phyloP scores from a whole-genome alignment of 768 basidiomycete genomes.

The Podaxis sp. region DNA sequence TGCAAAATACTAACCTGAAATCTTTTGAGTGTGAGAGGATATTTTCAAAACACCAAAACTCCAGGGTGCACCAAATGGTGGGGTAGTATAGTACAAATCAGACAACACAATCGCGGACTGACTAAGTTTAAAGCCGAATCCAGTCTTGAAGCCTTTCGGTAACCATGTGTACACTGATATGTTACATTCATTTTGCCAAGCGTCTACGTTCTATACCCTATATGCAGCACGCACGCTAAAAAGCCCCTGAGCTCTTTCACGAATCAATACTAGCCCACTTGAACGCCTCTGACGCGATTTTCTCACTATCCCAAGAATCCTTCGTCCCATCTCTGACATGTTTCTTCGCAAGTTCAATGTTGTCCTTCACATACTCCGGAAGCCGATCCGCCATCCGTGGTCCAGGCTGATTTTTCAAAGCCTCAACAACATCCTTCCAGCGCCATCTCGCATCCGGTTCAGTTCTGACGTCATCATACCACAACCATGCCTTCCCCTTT shows the following conservation, averaged over 20 bases:
- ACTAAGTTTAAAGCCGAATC: neutral
- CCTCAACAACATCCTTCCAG: constrained; percentile 13
- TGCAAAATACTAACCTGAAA: no score
- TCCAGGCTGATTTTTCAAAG: constrained; percentile 6
- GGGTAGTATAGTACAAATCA: neutral
- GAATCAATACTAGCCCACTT: constrained; percentile 6
- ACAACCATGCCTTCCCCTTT: constrained; percentile 12
- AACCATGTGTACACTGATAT: neutral
- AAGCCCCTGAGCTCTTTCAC: neutral
- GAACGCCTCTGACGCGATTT: constrained; percentile 7
- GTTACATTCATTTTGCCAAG: neutral
- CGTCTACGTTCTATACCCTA: neutral
- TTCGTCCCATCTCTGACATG: constrained; percentile 3
- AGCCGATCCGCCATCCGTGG: neutral
- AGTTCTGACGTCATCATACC: constrained; percentile 14
- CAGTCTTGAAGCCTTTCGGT: neutral
- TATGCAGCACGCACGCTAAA: neutral
- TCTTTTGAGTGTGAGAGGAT: no score
- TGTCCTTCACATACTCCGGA: constrained; percentile 13
- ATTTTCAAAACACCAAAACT: no score
- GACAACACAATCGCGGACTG: neutral
- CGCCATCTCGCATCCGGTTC: constrained; percentile 12
- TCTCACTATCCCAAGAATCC: constrained; percentile 12
- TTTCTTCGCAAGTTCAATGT: constrained; percentile 12
- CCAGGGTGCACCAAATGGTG: no score